A percentile compares a stretch with the other conserved stretches of the same genome.
phyloP scores from a whole-genome alignment of 495 filamentous ascomycete genomes.

The Thermothielavioides terrestris region DNA sequence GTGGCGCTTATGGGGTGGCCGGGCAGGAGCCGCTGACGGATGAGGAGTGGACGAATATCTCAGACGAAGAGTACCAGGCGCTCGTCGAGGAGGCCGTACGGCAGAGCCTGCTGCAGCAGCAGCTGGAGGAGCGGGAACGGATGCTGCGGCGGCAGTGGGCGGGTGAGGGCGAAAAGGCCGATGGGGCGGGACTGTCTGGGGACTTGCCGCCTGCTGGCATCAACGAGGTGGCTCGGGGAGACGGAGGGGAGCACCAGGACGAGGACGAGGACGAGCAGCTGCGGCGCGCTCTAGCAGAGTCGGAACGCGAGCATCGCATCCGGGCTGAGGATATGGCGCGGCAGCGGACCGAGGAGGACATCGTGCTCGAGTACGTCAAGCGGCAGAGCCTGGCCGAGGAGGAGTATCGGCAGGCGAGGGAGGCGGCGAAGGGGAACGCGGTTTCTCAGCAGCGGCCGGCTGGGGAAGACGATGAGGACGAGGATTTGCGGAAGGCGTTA shows the following conservation, averaged over 20 bases:
- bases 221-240: too few relatives aligned
- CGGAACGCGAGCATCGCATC: slow-evolving; percentile 31
- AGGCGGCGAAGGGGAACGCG: slow-evolving; percentile 5
- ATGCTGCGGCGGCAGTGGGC: background rate
- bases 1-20: background rate
- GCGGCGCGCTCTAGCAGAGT: slow-evolving; percentile 40
- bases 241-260: background rate
- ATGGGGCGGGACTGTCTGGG: slow-evolving; percentile 26
- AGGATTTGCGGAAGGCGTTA: slow-evolving; percentile 38
- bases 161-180: slow-evolving; percentile 1
- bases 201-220: background rate
- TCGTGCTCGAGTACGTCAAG: slow-evolving; percentile 69
- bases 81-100: slow-evolving; percentile 52
- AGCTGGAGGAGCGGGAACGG: slow-evolving; percentile 8
- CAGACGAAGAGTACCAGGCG: slow-evolving; percentile 45
- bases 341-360: slow-evolving; percentile 56
- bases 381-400: slow-evolving; percentile 66
- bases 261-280: slow-evolving; percentile 38
- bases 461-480: slow-evolving; percentile 31
- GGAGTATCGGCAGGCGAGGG: slow-evolving; percentile 32
- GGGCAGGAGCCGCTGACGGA: slow-evolving; percentile 7
- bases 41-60: slow-evolving; percentile 29
- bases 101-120: slow-evolving; percentile 40
- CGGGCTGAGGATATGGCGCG: slow-evolving; percentile 31
- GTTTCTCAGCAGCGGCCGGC: background rate